phyloP scores from a whole-genome alignment of 306 rosid genomes.

The Leucaena leucocephala region DNA sequence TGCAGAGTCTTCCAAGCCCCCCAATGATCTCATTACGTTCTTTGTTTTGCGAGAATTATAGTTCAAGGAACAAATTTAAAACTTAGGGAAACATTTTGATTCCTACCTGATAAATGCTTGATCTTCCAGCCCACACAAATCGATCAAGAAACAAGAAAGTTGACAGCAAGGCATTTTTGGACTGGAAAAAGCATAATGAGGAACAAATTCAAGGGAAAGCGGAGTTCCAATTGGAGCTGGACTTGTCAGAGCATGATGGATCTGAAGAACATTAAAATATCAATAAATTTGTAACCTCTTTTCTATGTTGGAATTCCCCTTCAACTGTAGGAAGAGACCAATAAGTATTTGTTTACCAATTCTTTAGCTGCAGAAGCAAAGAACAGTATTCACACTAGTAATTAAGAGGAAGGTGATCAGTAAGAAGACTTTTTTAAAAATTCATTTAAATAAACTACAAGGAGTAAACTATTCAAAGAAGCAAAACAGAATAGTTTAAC shows the following conservation, averaged over 20 bases:
- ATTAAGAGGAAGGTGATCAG: background rate
- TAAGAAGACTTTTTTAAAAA: background rate
- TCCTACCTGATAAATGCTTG: slow-evolving; percentile 72
- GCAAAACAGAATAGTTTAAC: slow-evolving; percentile 43
- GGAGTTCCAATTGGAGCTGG: slow-evolving; percentile 72
- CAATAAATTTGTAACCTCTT: background rate
- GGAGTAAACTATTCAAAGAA: background rate
- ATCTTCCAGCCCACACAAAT: slow-evolving; percentile 91
- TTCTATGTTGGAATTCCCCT: too few species aligned
- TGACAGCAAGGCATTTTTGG: too few species aligned
- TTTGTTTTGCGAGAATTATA: too few species aligned
- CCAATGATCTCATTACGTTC: too few species aligned
- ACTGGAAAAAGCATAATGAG: too few species aligned
- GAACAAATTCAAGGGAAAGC: too few species aligned
- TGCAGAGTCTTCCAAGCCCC: too few species aligned
- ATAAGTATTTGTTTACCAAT: too few species aligned
- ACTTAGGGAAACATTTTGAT: slow-evolving; percentile 3
- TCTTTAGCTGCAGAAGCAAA: too few species aligned
- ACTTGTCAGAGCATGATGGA: slow-evolving; percentile 79
- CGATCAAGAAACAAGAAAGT: slow-evolving; percentile 83
- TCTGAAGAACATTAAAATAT: slow-evolving; percentile 71
- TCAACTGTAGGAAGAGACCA: too few species aligned
- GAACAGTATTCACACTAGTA: too few species aligned
- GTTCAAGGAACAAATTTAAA: too few species aligned
- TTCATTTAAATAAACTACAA: background rate